Conservation (phyloP, 2,329 filamentous ascomycete genomes). For the Trichoderma sp. region DNA sequence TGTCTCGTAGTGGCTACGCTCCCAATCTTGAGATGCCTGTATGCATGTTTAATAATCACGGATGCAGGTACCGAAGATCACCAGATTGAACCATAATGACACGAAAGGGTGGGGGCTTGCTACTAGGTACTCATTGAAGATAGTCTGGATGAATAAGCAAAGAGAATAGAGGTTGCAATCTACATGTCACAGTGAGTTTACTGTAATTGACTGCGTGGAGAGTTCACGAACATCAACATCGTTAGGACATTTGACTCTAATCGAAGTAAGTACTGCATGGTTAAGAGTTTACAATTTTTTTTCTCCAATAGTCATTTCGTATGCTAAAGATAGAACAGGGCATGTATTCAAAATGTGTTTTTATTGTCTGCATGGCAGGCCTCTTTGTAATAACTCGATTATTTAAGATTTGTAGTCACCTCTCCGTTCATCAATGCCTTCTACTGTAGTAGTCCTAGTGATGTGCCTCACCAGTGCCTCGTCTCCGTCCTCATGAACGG, state of each 20-base stretch:
- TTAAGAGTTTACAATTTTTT: not conserved
- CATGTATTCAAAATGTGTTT: not conserved
- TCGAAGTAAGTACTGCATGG: not conserved
- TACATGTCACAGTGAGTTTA: not conserved
- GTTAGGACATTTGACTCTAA: not conserved
- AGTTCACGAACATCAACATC: not conserved
- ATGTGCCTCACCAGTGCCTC: constrained; percentile 30
- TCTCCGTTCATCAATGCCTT: constrained; percentile 6
- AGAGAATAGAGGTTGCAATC: not conserved
- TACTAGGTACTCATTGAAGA: not conserved
- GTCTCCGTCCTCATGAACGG: constrained; percentile 31
- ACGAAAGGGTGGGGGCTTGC: constrained; percentile 2
- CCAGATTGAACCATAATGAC: not conserved
- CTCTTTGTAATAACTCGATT: not conserved
- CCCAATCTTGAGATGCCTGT: not conserved
- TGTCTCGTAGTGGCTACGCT: not conserved
- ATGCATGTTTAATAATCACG: constrained; percentile 15
- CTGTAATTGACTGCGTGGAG: not conserved
- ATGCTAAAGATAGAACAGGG: not conserved
- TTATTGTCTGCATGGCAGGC: not conserved
- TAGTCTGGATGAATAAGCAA: constrained; percentile 18
- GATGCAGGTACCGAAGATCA: constrained; percentile 9
- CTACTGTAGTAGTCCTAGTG: constrained; percentile 15
- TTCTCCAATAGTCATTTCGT: not conserved
- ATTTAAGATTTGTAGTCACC: not conserved